These are phyloP conservation scores for Guadua angustifolia DNA, from an alignment of 176 grass and related monocot species.

Conservation along the genomic window DNA sequence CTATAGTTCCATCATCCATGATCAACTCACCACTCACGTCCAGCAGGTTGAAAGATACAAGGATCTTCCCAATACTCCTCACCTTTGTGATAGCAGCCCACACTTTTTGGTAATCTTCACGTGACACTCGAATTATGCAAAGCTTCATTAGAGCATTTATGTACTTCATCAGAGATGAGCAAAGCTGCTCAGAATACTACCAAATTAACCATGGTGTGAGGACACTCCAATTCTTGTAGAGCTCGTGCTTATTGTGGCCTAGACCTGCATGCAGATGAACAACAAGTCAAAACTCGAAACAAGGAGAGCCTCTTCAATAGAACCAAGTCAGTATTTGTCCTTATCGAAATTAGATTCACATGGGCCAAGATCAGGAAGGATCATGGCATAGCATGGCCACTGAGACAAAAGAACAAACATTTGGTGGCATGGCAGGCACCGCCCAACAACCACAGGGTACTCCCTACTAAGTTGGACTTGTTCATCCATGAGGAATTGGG, in stretches of 20 bases:
- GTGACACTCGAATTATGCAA: constrained; percentile 66
- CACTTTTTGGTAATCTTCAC: constrained; percentile 71
- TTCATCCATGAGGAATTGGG: background rate
- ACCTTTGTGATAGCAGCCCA: constrained; percentile 77
- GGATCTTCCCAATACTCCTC: constrained; percentile 60
- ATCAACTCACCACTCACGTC: constrained; percentile 72
- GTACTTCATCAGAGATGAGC: constrained; percentile 67
- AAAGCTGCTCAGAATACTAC: background rate
- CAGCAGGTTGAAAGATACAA: constrained; percentile 69
- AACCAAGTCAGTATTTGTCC: background rate
- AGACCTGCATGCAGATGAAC: background rate
- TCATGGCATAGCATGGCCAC: background rate
- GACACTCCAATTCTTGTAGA: background rate
- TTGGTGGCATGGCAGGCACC: background rate
- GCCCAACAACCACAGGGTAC: background rate
- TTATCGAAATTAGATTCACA: background rate
- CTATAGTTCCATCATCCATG: background rate
- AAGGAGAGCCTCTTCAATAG: background rate
- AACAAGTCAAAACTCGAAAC: background rate
- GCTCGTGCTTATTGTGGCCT: background rate
- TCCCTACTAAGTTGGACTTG: background rate
- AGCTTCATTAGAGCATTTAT: constrained; percentile 73
- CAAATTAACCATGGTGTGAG: constrained; percentile 42
- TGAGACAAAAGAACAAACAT: background rate
- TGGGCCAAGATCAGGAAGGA: background rate